Evolutionary conservation across 108 stramenopile species (phyloP), one percentile per base, ranked within the genome.

Genomic region (Cylindrotheca closterium): DNA sequence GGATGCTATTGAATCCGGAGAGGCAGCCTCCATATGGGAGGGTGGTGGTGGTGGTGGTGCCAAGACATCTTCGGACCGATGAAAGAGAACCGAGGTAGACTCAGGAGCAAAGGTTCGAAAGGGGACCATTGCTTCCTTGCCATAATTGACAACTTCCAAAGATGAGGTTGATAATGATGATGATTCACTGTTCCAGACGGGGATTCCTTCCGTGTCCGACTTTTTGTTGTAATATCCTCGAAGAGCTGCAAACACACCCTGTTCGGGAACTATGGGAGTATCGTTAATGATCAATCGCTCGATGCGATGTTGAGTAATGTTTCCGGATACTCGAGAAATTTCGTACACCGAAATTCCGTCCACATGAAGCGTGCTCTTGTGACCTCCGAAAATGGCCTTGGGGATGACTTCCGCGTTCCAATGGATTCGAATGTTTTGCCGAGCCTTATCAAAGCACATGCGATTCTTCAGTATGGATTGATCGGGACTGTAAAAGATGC

Each of bases 321-420:
- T 84, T 22, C 91, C 91, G 7, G 82, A 60, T 22, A 51, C 52
- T 8, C 73, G 74, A 66, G 81, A 75, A 17, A 92, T 27, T 56
- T 92, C 85, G 50, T 92, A 92, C 23, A 89, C 87, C 47, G 78
- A 79, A 59, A 89, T 92, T 24, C 87, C 91, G 47, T 92, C 91
- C 30, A 92, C 87, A 65, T 89, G 80, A 22, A 89, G 67, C 0
- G 68, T 82, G 45, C 80, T 81, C 2, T 82, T 71, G 10, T 58
- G 61, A 15, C 87, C 87, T 17, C 85, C 85, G 62, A 85, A 86
- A 59, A 88, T 78, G 22, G 76, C 71, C 49, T 79, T 81, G 31
- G 91, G 91, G 18, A 92, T 77, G 1, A 92, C 77, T 61, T 85
- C 73, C 22, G 86, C 87, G 51, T 92, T 87, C 91, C 91, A 92